These are phyloP conservation scores for Arachnopeziza araneosa DNA, from an alignment of 2,329 filamentous ascomycete genomes.

Conservation along the genomic window DNA sequence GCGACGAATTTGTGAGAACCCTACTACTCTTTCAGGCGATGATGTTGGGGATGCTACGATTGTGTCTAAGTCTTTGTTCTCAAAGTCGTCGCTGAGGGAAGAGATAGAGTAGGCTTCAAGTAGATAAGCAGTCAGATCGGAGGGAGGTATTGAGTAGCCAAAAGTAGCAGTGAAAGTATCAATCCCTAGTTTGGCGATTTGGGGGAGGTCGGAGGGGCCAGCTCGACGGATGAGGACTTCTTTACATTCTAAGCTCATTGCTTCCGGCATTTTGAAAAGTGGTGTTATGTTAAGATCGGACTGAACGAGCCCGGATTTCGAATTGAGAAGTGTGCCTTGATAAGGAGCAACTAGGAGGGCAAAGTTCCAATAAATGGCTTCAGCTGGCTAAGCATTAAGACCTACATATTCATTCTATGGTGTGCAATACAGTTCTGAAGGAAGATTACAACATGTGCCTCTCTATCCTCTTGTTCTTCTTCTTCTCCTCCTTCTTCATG, in stretches of 20 bases:
- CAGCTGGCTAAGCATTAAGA: not conserved
- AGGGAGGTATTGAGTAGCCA: slow-evolving; percentile 36
- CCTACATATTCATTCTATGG: too few species aligned
- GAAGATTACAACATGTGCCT: too few species aligned
- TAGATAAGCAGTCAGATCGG: slow-evolving; percentile 36
- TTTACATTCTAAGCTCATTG: not conserved
- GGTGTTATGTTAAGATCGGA: not conserved
- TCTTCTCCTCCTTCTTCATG: too few species aligned
- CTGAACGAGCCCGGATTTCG: not conserved
- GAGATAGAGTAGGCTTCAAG: slow-evolving; percentile 32
- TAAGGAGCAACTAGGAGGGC: not conserved
- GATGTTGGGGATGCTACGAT: slow-evolving; percentile 26
- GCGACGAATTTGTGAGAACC: slow-evolving; percentile 38
- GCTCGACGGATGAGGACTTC: slow-evolving; percentile 24
- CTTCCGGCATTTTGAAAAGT: slow-evolving; percentile 8
- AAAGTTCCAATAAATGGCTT: not conserved
- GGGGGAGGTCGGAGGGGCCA: slow-evolving; percentile 22
- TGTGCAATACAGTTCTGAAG: too few species aligned
- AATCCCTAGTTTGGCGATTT: slow-evolving; percentile 33
- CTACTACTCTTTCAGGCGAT: slow-evolving; percentile 26
- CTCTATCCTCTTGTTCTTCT: too few species aligned
- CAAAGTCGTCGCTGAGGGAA: slow-evolving; percentile 24
- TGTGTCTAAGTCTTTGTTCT: slow-evolving; percentile 21
- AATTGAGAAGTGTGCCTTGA: not conserved
- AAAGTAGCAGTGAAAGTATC: slow-evolving; percentile 37